A percentile compares a stretch with the other conserved stretches of the same genome.
These are phyloP conservation scores for Ascochyta koolunga DNA, from an alignment of 2,329 filamentous ascomycete species.

Conservation along the genomic window DNA sequence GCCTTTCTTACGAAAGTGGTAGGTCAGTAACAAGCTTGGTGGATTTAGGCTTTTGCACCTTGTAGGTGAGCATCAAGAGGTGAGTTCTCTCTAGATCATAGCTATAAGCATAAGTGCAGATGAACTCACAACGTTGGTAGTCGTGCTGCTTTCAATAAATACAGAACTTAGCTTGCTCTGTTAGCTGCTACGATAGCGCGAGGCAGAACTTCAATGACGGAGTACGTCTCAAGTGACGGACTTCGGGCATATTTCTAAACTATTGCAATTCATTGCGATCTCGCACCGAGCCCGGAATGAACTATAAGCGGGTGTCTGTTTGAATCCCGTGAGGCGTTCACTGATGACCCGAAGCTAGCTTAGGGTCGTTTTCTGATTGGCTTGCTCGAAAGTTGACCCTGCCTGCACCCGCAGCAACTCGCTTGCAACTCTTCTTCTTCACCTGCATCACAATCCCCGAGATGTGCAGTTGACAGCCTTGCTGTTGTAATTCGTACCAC, in stretches of 20 bases:
- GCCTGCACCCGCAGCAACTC: conserved; percentile 3
- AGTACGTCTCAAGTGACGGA: conserved; percentile 7
- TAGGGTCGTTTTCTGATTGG: neutral
- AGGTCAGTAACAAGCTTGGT: too few relatives aligned
- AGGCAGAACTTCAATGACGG: neutral
- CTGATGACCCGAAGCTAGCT: conserved; percentile 12
- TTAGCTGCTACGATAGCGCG: neutral
- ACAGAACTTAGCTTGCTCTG: too few relatives aligned
- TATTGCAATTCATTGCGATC: neutral
- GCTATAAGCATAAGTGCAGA: too few relatives aligned
- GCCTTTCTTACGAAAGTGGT: too few relatives aligned
- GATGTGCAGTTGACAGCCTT: neutral
- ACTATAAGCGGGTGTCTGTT: neutral
- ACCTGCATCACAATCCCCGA: conserved; percentile 3
- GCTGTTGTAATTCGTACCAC: neutral
- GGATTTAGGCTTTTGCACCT: too few relatives aligned
- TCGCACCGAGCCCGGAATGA: conserved; percentile 2
- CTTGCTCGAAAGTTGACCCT: conserved; percentile 1
- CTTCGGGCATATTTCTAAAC: conserved; percentile 4
- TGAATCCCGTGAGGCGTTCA: conserved; percentile 11
- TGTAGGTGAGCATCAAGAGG: too few relatives aligned
- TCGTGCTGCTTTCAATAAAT: too few relatives aligned
- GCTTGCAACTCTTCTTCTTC: neutral
- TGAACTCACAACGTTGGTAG: too few relatives aligned
- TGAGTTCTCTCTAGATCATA: too few relatives aligned